Percentiles rank a stretch among this genome's conserved stretches.
phyloP scores from a whole-genome alignment of 1,139 yeast species.

The Komagataea norvegica region DNA sequence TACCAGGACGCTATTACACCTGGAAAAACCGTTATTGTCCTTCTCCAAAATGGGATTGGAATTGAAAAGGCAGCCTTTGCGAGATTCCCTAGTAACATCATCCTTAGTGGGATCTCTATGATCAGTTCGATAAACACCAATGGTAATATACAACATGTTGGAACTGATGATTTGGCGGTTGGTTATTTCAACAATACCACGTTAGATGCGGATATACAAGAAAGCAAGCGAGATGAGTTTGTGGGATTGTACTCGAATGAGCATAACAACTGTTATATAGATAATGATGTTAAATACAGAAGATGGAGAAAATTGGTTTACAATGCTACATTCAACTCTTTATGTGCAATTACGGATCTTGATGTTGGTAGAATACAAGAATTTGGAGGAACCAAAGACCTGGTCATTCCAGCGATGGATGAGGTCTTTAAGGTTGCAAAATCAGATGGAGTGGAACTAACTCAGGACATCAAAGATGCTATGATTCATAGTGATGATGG shows the following conservation, averaged over 20 bases:
- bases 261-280: constrained; percentile 40
- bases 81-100: constrained; percentile 52
- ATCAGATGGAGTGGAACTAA: constrained; percentile 51
- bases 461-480: constrained; percentile 37
- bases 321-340: constrained; percentile 63
- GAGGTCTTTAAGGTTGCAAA: constrained; percentile 61
- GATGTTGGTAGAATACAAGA: constrained; percentile 57
- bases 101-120: constrained; percentile 66
- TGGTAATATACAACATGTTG: constrained; percentile 48
- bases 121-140: constrained; percentile 59
- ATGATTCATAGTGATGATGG: constrained; percentile 62
- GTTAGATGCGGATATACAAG: constrained; percentile 26
- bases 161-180: constrained; percentile 45
- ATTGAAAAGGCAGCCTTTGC: constrained; percentile 59
- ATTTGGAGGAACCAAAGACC: constrained; percentile 44
- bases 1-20: constrained; percentile 48
- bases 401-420: constrained; percentile 58
- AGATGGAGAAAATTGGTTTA: constrained; percentile 74
- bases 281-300: constrained; percentile 45
- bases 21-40: constrained; percentile 48
- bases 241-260: constrained; percentile 45
- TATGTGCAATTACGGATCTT: constrained; percentile 52
- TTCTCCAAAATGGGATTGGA: constrained; percentile 72
- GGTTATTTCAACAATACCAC: constrained; percentile 48
- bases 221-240: constrained; percentile 39